phyloP scores from a whole-genome alignment of 1,284 basidiomycete genomes.

The Hypsizygus ulmarius region DNA sequence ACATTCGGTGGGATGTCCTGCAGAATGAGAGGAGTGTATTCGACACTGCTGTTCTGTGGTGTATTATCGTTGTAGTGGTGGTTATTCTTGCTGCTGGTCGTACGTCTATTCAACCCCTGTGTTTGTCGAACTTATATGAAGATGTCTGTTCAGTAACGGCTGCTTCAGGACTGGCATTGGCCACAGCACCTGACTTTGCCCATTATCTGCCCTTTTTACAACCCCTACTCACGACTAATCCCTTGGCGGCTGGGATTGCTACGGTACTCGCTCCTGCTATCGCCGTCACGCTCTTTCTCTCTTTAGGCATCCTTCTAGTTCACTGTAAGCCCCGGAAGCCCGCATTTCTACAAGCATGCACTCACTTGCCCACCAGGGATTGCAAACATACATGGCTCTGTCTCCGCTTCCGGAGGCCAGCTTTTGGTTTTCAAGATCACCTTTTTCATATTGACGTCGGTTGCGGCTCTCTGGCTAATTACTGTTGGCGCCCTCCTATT shows the following conservation, averaged over 20 bases:
- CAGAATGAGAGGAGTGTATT: constrained; percentile 52
- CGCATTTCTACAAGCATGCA: not conserved
- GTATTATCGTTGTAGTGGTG: constrained; percentile 45
- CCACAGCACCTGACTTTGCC: constrained; percentile 66
- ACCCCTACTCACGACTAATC: constrained; percentile 46
- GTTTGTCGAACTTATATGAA: constrained; percentile 14
- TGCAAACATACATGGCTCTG: constrained; percentile 49
- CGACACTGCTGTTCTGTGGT: constrained; percentile 53
- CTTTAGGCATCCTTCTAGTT: constrained; percentile 50
- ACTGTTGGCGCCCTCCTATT: constrained; percentile 67
- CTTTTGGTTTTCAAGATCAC: constrained; percentile 64
- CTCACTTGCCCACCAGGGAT: constrained; percentile 36
- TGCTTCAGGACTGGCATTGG: constrained; percentile 62
- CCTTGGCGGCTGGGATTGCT: constrained; percentile 60
- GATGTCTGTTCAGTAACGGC: constrained; percentile 53
- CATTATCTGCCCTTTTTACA: constrained; percentile 67
- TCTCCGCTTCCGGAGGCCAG: constrained; percentile 61
- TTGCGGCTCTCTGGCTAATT: constrained; percentile 62
- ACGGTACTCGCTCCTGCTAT: constrained; percentile 67
- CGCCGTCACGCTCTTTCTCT: constrained; percentile 55
- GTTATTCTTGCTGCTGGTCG: constrained; percentile 57
- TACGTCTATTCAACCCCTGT: constrained; percentile 43
- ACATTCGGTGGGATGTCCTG: constrained; percentile 75
- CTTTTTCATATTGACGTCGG: constrained; percentile 59
- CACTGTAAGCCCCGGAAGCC: constrained; percentile 49